Evolutionary conservation across 441 rosid species (phyloP).

Genomic region (Syzygium malaccense): DNA sequence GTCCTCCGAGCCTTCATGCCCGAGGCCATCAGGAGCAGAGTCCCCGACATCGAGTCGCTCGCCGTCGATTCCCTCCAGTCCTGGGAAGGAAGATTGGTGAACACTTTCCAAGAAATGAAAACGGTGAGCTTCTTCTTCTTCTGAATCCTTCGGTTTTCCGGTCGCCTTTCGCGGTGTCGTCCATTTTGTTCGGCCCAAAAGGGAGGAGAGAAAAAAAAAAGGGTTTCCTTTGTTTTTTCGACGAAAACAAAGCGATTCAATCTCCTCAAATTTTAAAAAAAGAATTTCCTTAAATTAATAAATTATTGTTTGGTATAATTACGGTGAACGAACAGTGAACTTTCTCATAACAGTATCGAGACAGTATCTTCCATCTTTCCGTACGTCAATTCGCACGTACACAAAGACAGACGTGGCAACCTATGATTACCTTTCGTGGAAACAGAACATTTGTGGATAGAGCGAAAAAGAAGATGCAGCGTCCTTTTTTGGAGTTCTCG

Average conservation of each 20-base stretch:
- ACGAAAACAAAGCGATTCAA: not conserved
- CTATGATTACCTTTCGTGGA: not conserved
- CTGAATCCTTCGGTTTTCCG: not conserved
- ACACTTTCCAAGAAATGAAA: slow-evolving; percentile 88
- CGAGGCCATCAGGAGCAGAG: slow-evolving; percentile 42
- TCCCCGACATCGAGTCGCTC: slow-evolving; percentile 50
- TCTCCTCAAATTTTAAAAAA: not conserved
- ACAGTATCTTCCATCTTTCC: not conserved
- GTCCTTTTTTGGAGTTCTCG: not conserved
- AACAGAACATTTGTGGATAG: not conserved
- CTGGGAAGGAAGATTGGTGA: slow-evolving; percentile 56
- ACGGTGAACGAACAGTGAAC: not conserved
- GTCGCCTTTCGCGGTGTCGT: not conserved
- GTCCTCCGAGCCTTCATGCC: slow-evolving; percentile 91
- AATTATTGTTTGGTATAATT: not conserved
- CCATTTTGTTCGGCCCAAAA: not conserved
- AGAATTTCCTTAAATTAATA: not conserved
- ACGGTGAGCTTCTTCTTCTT: slow-evolving; percentile 33
- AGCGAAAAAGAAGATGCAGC: not conserved
- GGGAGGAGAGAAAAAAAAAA: slow-evolving; percentile 2
- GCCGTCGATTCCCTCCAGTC: slow-evolving; percentile 43
- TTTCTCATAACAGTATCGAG: not conserved
- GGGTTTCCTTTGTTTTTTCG: slow-evolving; percentile 14
- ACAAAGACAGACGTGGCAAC: not conserved
- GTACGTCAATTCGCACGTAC: not conserved